Evolutionary conservation across 352 stramenopile genomes (phyloP), one percentile per base, ranked within the genome.

Genomic region (Phytophthora macrochlamydospora): DNA sequence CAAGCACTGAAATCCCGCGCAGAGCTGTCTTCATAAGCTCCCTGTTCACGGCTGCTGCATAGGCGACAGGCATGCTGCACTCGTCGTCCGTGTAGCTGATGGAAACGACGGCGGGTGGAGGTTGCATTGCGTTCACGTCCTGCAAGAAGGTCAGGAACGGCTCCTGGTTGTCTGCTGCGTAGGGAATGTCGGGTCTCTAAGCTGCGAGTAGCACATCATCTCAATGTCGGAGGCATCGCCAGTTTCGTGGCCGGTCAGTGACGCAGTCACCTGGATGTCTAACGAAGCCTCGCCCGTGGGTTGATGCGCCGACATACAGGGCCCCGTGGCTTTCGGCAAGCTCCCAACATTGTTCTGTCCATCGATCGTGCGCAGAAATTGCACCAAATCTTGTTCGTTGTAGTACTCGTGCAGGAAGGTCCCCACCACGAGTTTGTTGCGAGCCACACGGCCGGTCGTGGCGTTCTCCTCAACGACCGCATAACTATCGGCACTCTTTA

Each of bases 1-100:
- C 83, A 29, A 93, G 32, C 33, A 93, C 69, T 9, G 85, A 85
- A 51, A 87, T 85, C 29, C 86, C 86, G 24, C 78, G 73, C 38
- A 89, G 62, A 6, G 83, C 86, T 2, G 82, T 79, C 56, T 94
- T 94, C 73, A 88, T 90, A 45, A 94, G 76, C 55, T 94, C 86
- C 2, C 72, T 67, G 60, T 92, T 90, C 13, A 94, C 79, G 1
- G 83, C 79, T 31, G 72, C 64, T 0, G 79, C 78, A 61, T 94
- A 94, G 9, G 57, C 68, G 3, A 37, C 30, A 0, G 86, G 82
- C 12, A 92, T 60, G 29, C 81, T 85, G 62, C 83, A 92, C 65
- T 94, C 86, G 48, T 94, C 86, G 63, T 94, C 86, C 11, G 86
- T 89, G 73, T 94, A 94, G 63, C 86, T 94, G 60, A 94, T 84